Evolutionary conservation across 495 filamentous ascomycete genomes (phyloP).

Genomic region (Letharia lupina): DNA sequence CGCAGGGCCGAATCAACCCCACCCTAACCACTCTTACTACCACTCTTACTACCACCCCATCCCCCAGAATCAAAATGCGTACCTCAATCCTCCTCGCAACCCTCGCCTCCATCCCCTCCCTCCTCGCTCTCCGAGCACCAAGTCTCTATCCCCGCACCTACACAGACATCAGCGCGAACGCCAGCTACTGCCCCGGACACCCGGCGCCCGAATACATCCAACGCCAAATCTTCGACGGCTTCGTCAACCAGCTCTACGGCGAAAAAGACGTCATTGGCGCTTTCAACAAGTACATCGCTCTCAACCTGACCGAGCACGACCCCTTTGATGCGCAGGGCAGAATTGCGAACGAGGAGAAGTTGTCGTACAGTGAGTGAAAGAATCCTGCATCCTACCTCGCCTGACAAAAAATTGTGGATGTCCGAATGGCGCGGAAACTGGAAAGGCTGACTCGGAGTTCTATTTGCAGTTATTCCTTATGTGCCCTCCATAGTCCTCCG

Average conservation of each 20-base stretch:
- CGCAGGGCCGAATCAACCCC: neutral
- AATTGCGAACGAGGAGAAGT: constrained; percentile 10
- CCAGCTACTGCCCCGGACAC: constrained; percentile 13
- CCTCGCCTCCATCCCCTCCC: neutral
- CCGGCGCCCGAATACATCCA: constrained; percentile 12
- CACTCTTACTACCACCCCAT: neutral
- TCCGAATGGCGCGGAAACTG: neutral
- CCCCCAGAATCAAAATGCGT: neutral
- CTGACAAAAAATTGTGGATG: neutral
- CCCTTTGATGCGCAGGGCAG: constrained; percentile 18
- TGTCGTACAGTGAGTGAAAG: neutral
- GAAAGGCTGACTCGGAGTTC: neutral
- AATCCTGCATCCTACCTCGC: neutral
- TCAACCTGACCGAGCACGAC: constrained; percentile 20
- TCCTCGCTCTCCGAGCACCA: neutral
- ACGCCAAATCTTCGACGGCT: constrained; percentile 16
- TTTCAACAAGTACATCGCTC: constrained; percentile 15
- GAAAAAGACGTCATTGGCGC: constrained; percentile 14
- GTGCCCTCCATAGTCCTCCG: constrained; percentile 11
- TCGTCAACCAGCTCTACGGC: constrained; percentile 14
- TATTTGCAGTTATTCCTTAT: constrained; percentile 8
- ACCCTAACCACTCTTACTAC: neutral
- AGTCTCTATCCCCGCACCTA: neutral
- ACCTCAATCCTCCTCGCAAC: neutral
- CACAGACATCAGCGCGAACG: neutral